Base-by-base conservation (phyloP, 2,329 filamentous ascomycete species). In the Claviceps quebecensis region DNA sequence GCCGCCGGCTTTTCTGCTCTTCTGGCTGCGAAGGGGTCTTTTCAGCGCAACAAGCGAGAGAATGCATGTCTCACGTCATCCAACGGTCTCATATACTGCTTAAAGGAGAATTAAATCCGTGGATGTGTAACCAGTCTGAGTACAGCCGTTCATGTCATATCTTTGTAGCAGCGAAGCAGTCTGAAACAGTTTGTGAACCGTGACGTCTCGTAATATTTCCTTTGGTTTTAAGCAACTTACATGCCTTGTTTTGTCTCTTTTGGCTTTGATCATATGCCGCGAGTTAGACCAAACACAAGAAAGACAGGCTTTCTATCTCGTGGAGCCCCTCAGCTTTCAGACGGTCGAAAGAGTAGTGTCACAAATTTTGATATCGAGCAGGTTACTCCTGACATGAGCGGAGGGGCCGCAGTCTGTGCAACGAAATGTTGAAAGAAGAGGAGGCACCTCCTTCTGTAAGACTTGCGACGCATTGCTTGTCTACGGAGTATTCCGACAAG, bases 31-130 rank as follows among this genome's bases (percentile, higher is more conserved):
- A 37, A 36, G 26, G 7, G 44, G 3, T 17, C n/a, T 37, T 13
- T 36, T 36, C 9, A 37, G 19, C 29, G 43, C 23, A 44, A 29
- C n/a, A 17, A 44, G 48, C 44, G 39, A 49, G 40, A 45, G 29
- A 34, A 23, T 44, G 19, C 48, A 50, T 50, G 41, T 50, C 48
- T 50, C 48, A 50, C 34, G 48, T 45, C 41, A 50, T 50, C 34
- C 34, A 39, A 45, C 39, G 48, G 48, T 7, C 39, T 45, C 40
- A 50, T 50, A n/a, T 17, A 8, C 11, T 36, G 17, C 39, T 26
- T 6, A 8, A 34, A 8, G 23, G 26, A 11, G 13, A 43, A 9
- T 17, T 8, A 11, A 16, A 7, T 29, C 38, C 37, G 37, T n/a
- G 23, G 11, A 43, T 44, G 39, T 41, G 11, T 14, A 16, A 44